Evolutionary conservation across 2,329 filamentous ascomycete genomes (phyloP).

Genomic region (Hansfordia pulvinata): DNA sequence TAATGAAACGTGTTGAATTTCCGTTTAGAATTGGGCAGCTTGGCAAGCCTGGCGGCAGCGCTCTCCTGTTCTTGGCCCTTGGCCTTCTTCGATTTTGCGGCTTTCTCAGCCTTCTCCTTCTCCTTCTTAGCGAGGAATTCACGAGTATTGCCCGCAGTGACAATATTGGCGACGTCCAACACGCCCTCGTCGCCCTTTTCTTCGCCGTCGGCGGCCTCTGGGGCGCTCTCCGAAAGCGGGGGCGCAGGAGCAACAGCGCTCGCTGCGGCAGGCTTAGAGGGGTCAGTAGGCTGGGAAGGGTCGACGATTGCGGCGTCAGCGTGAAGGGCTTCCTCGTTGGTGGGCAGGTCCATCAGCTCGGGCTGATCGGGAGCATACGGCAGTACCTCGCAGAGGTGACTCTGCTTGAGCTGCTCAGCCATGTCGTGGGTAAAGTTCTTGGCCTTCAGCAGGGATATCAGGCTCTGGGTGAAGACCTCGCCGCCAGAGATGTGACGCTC

Average conservation of each 20-base stretch:
- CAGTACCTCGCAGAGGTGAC: constrained; percentile 51
- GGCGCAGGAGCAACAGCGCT: too few species aligned
- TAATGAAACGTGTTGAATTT: constrained; percentile 59
- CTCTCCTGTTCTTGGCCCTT: constrained; percentile 44
- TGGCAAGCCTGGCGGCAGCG: constrained; percentile 37
- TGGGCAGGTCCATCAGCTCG: constrained; percentile 33
- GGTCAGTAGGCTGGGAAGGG: constrained; percentile 17
- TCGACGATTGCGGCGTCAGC: constrained; percentile 20
- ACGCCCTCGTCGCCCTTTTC: constrained; percentile 54
- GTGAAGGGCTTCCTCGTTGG: constrained; percentile 16
- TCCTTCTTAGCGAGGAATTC: constrained; percentile 77
- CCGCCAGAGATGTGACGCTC: constrained; percentile 55
- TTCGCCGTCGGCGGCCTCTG: constrained; percentile 21
- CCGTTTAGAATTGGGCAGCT: constrained; percentile 60
- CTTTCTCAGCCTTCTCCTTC: constrained; percentile 60
- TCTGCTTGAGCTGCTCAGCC: constrained; percentile 59
- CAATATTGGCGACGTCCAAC: constrained; percentile 72
- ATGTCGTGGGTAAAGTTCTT: constrained; percentile 51
- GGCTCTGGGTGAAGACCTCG: constrained; percentile 67
- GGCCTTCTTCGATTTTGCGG: constrained; percentile 43
- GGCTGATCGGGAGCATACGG: constrained; percentile 34
- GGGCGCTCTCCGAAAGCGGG: too few species aligned
- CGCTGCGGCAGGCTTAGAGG: constrained; percentile 12
- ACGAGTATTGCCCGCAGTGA: constrained; percentile 66
- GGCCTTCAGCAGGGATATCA: constrained; percentile 51